These are phyloP conservation scores for Neofusicoccum sp. DNA, from an alignment of 2,329 filamentous ascomycete genomes.

Conservation along the genomic window DNA sequence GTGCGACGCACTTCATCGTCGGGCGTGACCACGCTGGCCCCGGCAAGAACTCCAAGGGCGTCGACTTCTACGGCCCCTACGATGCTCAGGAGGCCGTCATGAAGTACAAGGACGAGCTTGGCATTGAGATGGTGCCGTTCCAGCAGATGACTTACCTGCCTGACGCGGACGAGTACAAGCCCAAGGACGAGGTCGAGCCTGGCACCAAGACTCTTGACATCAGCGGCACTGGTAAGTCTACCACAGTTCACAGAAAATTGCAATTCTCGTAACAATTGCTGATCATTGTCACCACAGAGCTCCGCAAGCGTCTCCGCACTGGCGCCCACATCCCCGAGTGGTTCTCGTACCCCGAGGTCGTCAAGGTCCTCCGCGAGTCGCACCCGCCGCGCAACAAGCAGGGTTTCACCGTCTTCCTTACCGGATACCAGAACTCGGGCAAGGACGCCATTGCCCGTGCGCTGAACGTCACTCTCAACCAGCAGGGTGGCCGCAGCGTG, in stretches of 20 bases:
- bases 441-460: slow-evolving; percentile 97
- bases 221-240: slow-evolving; percentile 48
- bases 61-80: slow-evolving; percentile 97
- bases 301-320: slow-evolving; percentile 85
- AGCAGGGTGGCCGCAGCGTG: slow-evolving; percentile 93
- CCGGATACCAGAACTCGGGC: slow-evolving; percentile 93
- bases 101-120: slow-evolving; percentile 94
- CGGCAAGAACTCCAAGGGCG: slow-evolving; percentile 95
- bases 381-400: slow-evolving; percentile 89
- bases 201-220: slow-evolving; percentile 74
- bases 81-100: slow-evolving; percentile 95
- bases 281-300: slow-evolving; percentile 68
- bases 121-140: slow-evolving; percentile 98
- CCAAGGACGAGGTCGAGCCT: slow-evolving; percentile 83
- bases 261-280: slow-evolving; percentile 36
- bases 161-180: slow-evolving; percentile 94
- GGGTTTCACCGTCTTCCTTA: slow-evolving; percentile 98
- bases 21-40: slow-evolving; percentile 97
- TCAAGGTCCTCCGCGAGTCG: slow-evolving; percentile 92
- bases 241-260: not conserved
- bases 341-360: slow-evolving; percentile 99
- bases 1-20: slow-evolving; percentile 98
- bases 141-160: slow-evolving; percentile 99
- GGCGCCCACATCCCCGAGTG: slow-evolving; percentile 96
- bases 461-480: slow-evolving; percentile 95